phyloP scores from a whole-genome alignment of 78 protist species.

The Pelomyxa schiedti region DNA sequence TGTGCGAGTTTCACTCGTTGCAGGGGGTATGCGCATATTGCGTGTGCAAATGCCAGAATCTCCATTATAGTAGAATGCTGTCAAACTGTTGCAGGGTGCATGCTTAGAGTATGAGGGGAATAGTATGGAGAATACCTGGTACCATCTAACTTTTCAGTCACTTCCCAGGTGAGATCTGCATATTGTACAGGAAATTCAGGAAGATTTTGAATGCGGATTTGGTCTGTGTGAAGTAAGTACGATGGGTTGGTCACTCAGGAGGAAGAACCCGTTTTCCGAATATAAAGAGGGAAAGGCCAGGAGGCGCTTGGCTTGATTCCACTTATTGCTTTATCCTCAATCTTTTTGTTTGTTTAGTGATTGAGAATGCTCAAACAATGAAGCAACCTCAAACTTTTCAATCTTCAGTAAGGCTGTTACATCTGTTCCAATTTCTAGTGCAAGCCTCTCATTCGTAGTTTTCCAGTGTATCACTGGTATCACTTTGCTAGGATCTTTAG shows the following conservation, averaged over 20 bases:
- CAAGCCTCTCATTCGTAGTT: background rate
- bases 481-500: too few species aligned
- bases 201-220: slow-evolving; percentile 32
- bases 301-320: background rate
- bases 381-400: slow-evolving; percentile 7
- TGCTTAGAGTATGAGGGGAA: background rate
- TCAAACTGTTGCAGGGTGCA: background rate
- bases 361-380: background rate
- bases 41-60: slow-evolving; percentile 31
- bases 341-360: background rate
- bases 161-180: slow-evolving; percentile 24
- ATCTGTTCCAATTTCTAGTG: slow-evolving; percentile 10
- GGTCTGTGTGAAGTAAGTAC: slow-evolving; percentile 36
- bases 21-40: slow-evolving; percentile 17
- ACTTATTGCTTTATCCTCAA: background rate
- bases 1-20: background rate
- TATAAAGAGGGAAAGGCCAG: background rate
- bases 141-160: slow-evolving; percentile 64
- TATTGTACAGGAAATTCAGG: background rate
- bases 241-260: slow-evolving; percentile 15
- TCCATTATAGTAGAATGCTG: background rate
- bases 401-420: slow-evolving; percentile 40
- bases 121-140: slow-evolving; percentile 23
- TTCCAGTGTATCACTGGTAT: too few species aligned
- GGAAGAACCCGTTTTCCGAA: background rate